Conservation (phyloP, 331 rosid species). For the Dryas integrifolia region DNA sequence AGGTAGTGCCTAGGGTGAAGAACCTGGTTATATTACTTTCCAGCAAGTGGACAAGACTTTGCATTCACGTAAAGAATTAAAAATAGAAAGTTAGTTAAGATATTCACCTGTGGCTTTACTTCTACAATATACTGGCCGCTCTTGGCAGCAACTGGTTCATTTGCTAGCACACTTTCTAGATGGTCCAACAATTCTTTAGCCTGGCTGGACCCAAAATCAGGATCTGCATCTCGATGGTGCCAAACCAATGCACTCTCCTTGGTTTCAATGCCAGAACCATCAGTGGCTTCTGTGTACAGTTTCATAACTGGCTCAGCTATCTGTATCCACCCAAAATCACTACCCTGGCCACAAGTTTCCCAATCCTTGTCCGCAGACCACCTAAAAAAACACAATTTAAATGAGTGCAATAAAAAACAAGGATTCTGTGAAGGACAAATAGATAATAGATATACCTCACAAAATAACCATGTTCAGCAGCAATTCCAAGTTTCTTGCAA, state of each 20-base stretch:
- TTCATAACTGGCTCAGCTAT: constrained; percentile 54
- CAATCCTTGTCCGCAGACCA: constrained; percentile 52
- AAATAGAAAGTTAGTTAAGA: neutral
- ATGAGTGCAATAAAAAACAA: neutral
- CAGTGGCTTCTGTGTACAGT: constrained; percentile 52
- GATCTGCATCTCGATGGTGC: constrained; percentile 56
- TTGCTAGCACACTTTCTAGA: constrained; percentile 52
- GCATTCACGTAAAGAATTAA: neutral
- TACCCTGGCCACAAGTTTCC: constrained; percentile 45
- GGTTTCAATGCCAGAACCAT: constrained; percentile 46
- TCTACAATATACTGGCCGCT: constrained; percentile 52
- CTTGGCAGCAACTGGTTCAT: constrained; percentile 51
- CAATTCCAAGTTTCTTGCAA: constrained; percentile 50
- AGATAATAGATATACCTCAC: constrained; percentile 33
- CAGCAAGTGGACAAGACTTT: neutral
- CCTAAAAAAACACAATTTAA: constrained; percentile 23
- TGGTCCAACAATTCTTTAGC: constrained; percentile 53
- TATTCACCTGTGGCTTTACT: constrained; percentile 54
- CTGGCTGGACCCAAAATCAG: constrained; percentile 48
- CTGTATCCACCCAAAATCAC: constrained; percentile 51
- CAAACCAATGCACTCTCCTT: constrained; percentile 57
- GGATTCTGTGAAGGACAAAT: neutral
- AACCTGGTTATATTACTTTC: neutral
- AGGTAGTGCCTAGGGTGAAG: neutral
- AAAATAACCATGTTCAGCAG: constrained; percentile 54